Conservation (phyloP, 1,284 basidiomycete genomes). For the Ceratobasidium sp. region DNA sequence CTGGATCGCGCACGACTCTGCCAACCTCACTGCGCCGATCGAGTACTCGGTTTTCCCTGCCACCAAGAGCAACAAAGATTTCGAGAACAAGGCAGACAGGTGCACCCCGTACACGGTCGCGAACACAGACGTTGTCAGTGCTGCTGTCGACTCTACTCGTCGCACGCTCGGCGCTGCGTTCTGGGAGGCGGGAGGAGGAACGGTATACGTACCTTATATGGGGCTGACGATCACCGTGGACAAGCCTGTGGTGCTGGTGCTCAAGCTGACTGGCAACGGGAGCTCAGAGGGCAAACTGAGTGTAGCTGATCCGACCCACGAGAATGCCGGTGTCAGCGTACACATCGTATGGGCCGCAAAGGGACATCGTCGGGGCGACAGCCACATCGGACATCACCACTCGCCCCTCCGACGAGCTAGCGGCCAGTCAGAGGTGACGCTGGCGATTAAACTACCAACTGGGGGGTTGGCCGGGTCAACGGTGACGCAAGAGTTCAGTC, state of each 20-base stretch:
- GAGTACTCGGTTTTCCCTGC: constrained; percentile 68
- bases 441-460: constrained; percentile 6
- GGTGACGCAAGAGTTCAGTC: constrained; percentile 13
- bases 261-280: neutral
- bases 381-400: constrained; percentile 14
- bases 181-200: constrained; percentile 26
- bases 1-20: constrained; percentile 62
- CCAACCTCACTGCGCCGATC: constrained; percentile 52
- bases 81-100: constrained; percentile 18
- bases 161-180: constrained; percentile 31
- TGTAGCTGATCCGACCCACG: constrained; percentile 32
- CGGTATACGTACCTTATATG: constrained; percentile 7
- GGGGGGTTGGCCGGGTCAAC: constrained; percentile 25
- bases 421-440: neutral
- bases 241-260: neutral
- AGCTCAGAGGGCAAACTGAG: neutral
- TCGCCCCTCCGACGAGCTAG: neutral
- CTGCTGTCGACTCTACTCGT: constrained; percentile 22
- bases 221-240: constrained; percentile 29
- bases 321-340: neutral
- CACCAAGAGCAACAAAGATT: constrained; percentile 3
- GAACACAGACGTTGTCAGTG: constrained; percentile 29
- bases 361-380: constrained; percentile 7
- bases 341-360: neutral
- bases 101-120: constrained; percentile 15